Percentiles rank a stretch among this genome's conserved stretches.
Evolutionary conservation across 129 eudicot species (phyloP).

Genomic region (Solidago caesia): DNA sequence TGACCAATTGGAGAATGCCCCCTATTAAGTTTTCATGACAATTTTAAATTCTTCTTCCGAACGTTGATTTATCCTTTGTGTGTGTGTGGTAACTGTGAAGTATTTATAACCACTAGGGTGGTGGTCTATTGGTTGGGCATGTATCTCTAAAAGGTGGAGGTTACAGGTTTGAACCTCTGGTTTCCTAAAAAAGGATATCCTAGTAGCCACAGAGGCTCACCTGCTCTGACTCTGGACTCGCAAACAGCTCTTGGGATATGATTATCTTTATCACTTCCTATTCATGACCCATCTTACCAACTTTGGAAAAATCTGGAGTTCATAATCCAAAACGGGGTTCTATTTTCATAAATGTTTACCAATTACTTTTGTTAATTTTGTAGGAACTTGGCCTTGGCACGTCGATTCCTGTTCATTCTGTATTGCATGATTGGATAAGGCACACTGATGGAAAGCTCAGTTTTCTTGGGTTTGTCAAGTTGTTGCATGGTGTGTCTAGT

Average conservation of each 20-base stretch:
- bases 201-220: too few species aligned
- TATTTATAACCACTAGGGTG: neutral
- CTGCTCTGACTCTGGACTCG: too few species aligned
- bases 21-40: neutral
- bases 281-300: conserved; percentile 9
- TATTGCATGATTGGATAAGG: conserved; percentile 92
- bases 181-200: too few species aligned
- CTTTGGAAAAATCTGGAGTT: neutral
- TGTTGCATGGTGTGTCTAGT: conserved; percentile 81
- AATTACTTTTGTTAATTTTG: conserved; percentile 13
- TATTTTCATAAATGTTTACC: conserved; percentile 3
- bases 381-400: conserved; percentile 97
- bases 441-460: conserved; percentile 97
- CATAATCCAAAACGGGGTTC: neutral
- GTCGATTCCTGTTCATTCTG: conserved; percentile 86
- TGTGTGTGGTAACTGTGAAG: neutral
- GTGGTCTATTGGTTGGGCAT: too few species aligned
- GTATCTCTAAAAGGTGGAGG: too few species aligned
- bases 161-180: too few species aligned
- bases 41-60: too few species aligned
- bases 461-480: conserved; percentile 83
- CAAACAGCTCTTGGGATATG: too few species aligned
- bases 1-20: neutral
- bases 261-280: neutral
- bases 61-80: neutral